Conservation (phyloP, 768 basidiomycete species). For the Tulasnella sp. region DNA sequence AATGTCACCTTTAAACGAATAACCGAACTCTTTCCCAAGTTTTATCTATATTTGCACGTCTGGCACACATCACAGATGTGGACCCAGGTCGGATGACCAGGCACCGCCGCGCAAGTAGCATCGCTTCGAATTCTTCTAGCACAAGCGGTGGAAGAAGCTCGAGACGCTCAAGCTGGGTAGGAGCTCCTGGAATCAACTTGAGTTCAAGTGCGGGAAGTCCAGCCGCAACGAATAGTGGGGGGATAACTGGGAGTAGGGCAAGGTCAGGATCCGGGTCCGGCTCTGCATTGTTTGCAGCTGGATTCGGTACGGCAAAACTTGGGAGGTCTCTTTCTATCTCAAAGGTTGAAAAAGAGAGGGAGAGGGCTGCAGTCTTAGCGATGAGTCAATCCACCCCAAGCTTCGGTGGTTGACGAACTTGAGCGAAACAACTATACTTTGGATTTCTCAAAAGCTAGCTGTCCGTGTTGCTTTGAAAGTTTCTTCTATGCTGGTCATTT, state of each 20-base stretch:
- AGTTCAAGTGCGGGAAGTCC: neutral
- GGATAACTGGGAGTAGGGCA: neutral
- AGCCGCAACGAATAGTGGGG: neutral
- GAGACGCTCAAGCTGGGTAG: too few species aligned
- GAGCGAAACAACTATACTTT: too few species aligned
- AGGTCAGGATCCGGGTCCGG: neutral
- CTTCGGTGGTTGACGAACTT: too few species aligned
- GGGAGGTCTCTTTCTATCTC: too few species aligned
- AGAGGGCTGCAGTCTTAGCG: too few species aligned
- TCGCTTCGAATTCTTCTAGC: conserved; percentile 11
- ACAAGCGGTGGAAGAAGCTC: too few species aligned
- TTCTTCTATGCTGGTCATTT: neutral
- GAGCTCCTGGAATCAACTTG: too few species aligned
- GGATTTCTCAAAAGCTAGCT: neutral
- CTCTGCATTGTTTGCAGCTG: neutral
- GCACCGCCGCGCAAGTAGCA: conserved; percentile 47
- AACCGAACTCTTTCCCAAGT: conserved; percentile 31
- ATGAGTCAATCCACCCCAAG: too few species aligned
- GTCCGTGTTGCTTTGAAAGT: neutral
- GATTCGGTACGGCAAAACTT: neutral
- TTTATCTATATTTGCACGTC: conserved; percentile 62
- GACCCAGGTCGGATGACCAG: conserved; percentile 70
- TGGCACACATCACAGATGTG: conserved; percentile 58
- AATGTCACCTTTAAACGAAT: neutral
- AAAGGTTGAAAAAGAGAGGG: too few species aligned